phyloP scores from a whole-genome alignment of 352 stramenopile genomes.

The Phytopythium kandeliae region DNA sequence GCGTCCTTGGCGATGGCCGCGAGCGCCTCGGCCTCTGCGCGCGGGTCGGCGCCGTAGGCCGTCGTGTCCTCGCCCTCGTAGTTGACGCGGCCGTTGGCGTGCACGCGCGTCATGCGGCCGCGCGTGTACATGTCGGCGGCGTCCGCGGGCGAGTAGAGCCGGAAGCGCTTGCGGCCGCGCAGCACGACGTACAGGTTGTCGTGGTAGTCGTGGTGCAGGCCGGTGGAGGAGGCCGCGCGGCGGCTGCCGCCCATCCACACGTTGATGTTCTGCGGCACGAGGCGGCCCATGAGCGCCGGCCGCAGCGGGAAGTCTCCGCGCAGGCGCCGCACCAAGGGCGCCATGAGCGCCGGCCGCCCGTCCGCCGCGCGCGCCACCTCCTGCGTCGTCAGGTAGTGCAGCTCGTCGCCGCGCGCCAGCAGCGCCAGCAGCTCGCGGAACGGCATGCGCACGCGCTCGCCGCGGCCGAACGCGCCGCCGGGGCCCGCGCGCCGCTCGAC shows the following conservation, averaged over 20 bases:
- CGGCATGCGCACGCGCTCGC: constrained; percentile 80
- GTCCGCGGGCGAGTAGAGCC: constrained; percentile 89
- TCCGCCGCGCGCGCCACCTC: constrained; percentile 78
- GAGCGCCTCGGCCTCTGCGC: constrained; percentile 43
- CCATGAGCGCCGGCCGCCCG: constrained; percentile 79
- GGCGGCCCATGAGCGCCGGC: constrained; percentile 76
- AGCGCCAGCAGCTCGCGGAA: constrained; percentile 76
- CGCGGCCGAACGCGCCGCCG: constrained; percentile 78
- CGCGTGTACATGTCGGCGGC: constrained; percentile 90
- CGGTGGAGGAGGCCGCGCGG: constrained; percentile 77
- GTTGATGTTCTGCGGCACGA: constrained; percentile 95
- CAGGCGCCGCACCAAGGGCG: constrained; percentile 73
- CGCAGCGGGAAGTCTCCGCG: constrained; percentile 78
- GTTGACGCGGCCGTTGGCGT: constrained; percentile 95
- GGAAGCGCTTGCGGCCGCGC: constrained; percentile 92
- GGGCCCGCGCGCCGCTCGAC: constrained; percentile 69
- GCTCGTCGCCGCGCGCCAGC: constrained; percentile 57
- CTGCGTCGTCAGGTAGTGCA: constrained; percentile 90
- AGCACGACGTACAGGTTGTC: constrained; percentile 98
- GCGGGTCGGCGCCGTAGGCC: constrained; percentile 64
- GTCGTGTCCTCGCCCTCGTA: constrained; percentile 88
- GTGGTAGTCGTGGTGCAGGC: constrained; percentile 98
- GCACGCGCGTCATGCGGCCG: constrained; percentile 79
- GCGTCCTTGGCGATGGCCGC: constrained; percentile 57
- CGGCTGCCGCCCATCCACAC: constrained; percentile 94